A percentile compares a stretch with the other conserved stretches of the same genome.
These are phyloP conservation scores for Irineochytrium annulatum DNA, from an alignment of 192 early-diverging fungal species.

Conservation along the genomic window DNA sequence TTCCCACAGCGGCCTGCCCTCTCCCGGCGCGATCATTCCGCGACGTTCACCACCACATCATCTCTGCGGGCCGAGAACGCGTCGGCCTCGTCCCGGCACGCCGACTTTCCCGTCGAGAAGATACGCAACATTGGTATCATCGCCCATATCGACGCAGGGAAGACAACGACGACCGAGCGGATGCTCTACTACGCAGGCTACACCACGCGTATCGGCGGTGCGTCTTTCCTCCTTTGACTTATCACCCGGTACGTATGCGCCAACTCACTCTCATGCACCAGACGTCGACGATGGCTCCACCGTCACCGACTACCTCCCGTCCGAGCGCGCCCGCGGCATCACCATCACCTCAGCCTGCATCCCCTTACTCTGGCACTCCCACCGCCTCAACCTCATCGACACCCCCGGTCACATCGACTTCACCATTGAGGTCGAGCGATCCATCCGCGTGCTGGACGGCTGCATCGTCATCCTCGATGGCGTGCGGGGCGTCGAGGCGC, in stretches of 20 bases:
- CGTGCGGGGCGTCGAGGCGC: conserved; percentile 94
- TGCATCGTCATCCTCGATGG: conserved; percentile 90
- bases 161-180: conserved; percentile 94
- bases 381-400: conserved; percentile 89
- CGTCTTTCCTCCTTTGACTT: not conserved
- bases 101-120: not conserved
- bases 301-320: conserved; percentile 86
- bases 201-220: conserved; percentile 79
- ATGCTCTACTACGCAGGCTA: conserved; percentile 95
- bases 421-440: conserved; percentile 91
- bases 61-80: too few relatives aligned
- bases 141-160: conserved; percentile 94
- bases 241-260: not conserved
- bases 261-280: conserved; percentile 12
- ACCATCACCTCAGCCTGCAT: conserved; percentile 93
- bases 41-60: too few relatives aligned
- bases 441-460: conserved; percentile 89
- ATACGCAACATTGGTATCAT: conserved; percentile 91
- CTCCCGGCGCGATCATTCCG: too few relatives aligned
- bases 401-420: conserved; percentile 97
- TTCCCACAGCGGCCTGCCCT: not conserved
- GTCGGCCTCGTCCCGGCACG: not conserved
- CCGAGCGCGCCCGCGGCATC: conserved; percentile 89
- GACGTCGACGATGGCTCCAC: conserved; percentile 92
- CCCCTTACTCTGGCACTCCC: conserved; percentile 64